phyloP scores from a whole-genome alignment of 495 filamentous ascomycete species.

The Mytilinidion resinicola region DNA sequence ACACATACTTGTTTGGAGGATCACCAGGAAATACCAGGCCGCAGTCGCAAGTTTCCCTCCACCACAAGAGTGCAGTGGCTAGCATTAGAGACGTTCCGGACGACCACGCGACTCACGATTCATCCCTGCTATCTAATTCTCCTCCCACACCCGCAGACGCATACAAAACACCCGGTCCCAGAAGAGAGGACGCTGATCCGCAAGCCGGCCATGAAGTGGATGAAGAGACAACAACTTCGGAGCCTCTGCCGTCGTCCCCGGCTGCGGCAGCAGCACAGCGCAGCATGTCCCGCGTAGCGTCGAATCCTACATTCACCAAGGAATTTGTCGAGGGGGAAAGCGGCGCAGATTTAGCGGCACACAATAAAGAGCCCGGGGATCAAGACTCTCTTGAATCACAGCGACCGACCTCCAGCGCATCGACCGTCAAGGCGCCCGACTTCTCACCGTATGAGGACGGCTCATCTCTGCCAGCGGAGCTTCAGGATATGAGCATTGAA shows the following conservation, averaged over 20 bases:
- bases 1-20: slow-evolving; percentile 58
- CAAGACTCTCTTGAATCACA: slow-evolving; percentile 7
- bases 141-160: slow-evolving; percentile 43
- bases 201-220: slow-evolving; percentile 29
- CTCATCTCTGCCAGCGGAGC: slow-evolving; percentile 20
- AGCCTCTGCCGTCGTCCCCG: slow-evolving; percentile 36
- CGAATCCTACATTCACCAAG: slow-evolving; percentile 1
- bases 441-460: slow-evolving; percentile 15
- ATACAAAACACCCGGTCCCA: slow-evolving; percentile 45
- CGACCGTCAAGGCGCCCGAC: slow-evolving; percentile 27
- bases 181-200: slow-evolving; percentile 23
- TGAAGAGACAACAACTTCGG: slow-evolving; percentile 47
- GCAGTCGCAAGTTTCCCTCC: neutral
- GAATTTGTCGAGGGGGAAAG: neutral
- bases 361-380: neutral
- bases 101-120: slow-evolving; percentile 9
- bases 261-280: slow-evolving; percentile 36
- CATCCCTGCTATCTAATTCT: slow-evolving; percentile 21
- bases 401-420: slow-evolving; percentile 30
- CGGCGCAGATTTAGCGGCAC: neutral
- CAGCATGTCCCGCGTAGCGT: slow-evolving; percentile 24
- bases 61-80: slow-evolving; percentile 19
- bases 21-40: slow-evolving; percentile 27
- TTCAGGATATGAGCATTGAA: slow-evolving; percentile 24
- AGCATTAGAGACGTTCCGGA: slow-evolving; percentile 9